Conservation (phyloP, 129 eudicot genomes). For the Pseudognaphalium luteoalbum region DNA sequence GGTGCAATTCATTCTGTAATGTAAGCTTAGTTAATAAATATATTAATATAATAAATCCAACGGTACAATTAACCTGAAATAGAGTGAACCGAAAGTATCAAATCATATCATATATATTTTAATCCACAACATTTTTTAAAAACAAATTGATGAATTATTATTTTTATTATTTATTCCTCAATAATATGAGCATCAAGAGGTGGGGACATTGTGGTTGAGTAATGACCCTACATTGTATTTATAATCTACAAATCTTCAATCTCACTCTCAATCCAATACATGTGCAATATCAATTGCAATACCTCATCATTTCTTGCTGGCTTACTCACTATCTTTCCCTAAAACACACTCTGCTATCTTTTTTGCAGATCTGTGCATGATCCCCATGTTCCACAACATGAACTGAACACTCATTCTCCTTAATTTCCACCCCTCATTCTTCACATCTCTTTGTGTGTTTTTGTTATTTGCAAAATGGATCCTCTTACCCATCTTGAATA, state of each 20-base stretch:
- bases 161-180: not conserved
- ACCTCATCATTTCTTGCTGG: conserved; percentile 70
- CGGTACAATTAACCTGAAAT: not conserved
- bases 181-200: not conserved
- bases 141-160: no score
- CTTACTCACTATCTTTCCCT: conserved; percentile 35
- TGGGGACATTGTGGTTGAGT: conserved; percentile 35
- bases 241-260: conserved; percentile 39
- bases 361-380: conserved; percentile 41
- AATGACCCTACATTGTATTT: conserved; percentile 30
- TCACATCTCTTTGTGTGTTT: conserved; percentile 16
- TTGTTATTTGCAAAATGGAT: conserved; percentile 47
- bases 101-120: no score
- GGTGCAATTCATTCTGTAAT: not conserved
- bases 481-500: conserved; percentile 60
- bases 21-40: no score
- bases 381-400: conserved; percentile 43
- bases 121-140: not conserved
- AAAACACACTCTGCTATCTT: conserved; percentile 37
- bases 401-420: conserved; percentile 32
- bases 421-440: conserved; percentile 14
- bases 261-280: conserved; percentile 29
- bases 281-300: conserved; percentile 43
- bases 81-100: not conserved
- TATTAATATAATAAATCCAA: not conserved